Evolutionary conservation across 345 rosid species (phyloP), one percentile per base, ranked within the genome.

Genomic region (Citrus inodora): DNA sequence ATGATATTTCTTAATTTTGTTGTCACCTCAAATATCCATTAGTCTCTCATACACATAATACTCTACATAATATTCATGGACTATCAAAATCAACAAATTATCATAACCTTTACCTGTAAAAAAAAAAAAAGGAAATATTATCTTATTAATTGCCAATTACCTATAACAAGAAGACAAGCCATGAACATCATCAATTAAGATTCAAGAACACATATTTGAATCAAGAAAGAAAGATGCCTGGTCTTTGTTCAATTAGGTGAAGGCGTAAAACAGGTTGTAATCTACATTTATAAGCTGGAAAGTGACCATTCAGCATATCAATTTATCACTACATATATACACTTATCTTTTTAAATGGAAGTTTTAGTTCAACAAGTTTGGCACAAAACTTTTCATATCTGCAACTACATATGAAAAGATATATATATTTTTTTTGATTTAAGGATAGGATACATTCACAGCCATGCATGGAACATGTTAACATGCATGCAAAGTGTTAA

Each of bases 161-260:
- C 22, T 17, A 27, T 1, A 22, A 42, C 7, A 51, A 46, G 73
- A 80, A 58, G 84, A 76, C 77, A 67, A 73, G 80, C 71, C 75
- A 78, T 81, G 67, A 75, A 72, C 82, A 82, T 80, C 84, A 82
- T 80, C 84, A 82, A 32, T 17, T 53, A 17, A 22, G 11, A 53
- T n/a, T 24, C 27, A 59, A 59, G 0, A 4, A 7, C 6, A 9
- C 60, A 11, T 0, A 2, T 21, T 63, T 42, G 9, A 16, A 72
- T 32, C 56, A 51, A 62, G 16, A 9, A 72, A 32, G 68, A 62
- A 48, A 63, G 77, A 40, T 74, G 76, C 2, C 55, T 61, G 19
- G 64, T 64, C 81, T n/a, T 58, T 59, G 33, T 65, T 48, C 28
- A 61, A 58, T 72, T 67, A 71, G 75, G 82, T 71, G 28, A 75